Evolutionary conservation across 352 stramenopile genomes (phyloP).

Genomic region (Peronospora belbahrii): DNA sequence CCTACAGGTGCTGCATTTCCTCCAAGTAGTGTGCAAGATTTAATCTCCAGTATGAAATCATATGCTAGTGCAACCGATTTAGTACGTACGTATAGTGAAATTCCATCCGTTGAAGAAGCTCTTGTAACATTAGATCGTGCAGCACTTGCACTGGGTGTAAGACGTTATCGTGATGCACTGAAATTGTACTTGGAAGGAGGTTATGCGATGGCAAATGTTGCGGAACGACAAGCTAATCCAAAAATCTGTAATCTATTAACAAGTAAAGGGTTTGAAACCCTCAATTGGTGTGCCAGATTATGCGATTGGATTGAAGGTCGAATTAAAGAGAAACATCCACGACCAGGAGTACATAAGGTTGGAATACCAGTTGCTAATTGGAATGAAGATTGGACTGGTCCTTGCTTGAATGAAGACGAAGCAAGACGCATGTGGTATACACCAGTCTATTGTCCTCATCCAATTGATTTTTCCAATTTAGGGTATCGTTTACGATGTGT

Average conservation of each 20-base stretch:
- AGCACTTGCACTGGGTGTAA: slow-evolving; percentile 39
- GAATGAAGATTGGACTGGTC: slow-evolving; percentile 72
- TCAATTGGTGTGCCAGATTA: slow-evolving; percentile 77
- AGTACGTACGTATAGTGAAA: slow-evolving; percentile 65
- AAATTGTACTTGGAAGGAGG: slow-evolving; percentile 79
- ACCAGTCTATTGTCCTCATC: slow-evolving; percentile 59
- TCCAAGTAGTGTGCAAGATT: slow-evolving; percentile 49
- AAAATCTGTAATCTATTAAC: slow-evolving; percentile 84
- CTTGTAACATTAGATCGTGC: slow-evolving; percentile 67
- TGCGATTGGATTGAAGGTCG: slow-evolving; percentile 83
- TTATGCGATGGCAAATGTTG: slow-evolving; percentile 79
- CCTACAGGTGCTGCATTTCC: slow-evolving; percentile 53
- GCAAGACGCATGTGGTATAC: slow-evolving; percentile 75
- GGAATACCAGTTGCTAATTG: slow-evolving; percentile 56
- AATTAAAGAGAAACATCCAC: slow-evolving; percentile 63
- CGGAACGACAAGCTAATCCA: slow-evolving; percentile 63
- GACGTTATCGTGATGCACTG: slow-evolving; percentile 69
- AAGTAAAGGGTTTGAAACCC: slow-evolving; percentile 78
- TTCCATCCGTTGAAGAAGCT: slow-evolving; percentile 74
- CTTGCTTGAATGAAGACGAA: slow-evolving; percentile 67
- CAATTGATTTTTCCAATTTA: slow-evolving; percentile 67
- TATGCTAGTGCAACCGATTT: slow-evolving; percentile 68
- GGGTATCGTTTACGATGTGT: slow-evolving; percentile 75
- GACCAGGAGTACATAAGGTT: slow-evolving; percentile 72
- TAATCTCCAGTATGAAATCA: slow-evolving; percentile 74